Evolutionary conservation across 805 yeast species (phyloP).

Genomic region (Scheffersomyces ergatensis): DNA sequence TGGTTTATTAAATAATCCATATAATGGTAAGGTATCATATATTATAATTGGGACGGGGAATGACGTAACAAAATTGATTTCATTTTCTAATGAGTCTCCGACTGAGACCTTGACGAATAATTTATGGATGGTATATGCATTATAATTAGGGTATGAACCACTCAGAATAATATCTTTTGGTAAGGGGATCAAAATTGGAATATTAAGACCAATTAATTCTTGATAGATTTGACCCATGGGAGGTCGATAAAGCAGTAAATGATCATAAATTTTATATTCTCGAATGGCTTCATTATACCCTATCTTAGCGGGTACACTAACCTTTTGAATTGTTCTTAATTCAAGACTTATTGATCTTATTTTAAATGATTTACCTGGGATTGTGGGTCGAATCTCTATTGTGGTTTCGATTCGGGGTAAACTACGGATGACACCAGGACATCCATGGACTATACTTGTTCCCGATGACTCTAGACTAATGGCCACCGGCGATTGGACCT

Average conservation of each 20-base stretch:
- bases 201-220: conserved; percentile 51
- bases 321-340: conserved; percentile 50
- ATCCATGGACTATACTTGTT: conserved; percentile 55
- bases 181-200: conserved; percentile 57
- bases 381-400: conserved; percentile 51
- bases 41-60: conserved; percentile 56
- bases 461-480: conserved; percentile 49
- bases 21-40: conserved; percentile 57
- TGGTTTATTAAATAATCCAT: conserved; percentile 54
- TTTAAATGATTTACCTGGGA: conserved; percentile 42
- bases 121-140: conserved; percentile 46
- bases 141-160: conserved; percentile 45
- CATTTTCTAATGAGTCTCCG: conserved; percentile 30
- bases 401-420: conserved; percentile 59
- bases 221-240: conserved; percentile 37
- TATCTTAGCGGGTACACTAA: conserved; percentile 37
- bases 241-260: conserved; percentile 35
- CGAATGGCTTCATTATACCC: conserved; percentile 34
- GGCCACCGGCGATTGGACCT: conserved; percentile 22
- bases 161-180: conserved; percentile 54
- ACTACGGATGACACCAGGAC: conserved; percentile 66
- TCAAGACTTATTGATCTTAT: conserved; percentile 48
- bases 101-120: conserved; percentile 37
- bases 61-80: conserved; percentile 23
- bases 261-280: conserved; percentile 31